phyloP scores from a whole-genome alignment of 2,329 filamentous ascomycete species.

The Phyllosticta citribraziliensis region DNA sequence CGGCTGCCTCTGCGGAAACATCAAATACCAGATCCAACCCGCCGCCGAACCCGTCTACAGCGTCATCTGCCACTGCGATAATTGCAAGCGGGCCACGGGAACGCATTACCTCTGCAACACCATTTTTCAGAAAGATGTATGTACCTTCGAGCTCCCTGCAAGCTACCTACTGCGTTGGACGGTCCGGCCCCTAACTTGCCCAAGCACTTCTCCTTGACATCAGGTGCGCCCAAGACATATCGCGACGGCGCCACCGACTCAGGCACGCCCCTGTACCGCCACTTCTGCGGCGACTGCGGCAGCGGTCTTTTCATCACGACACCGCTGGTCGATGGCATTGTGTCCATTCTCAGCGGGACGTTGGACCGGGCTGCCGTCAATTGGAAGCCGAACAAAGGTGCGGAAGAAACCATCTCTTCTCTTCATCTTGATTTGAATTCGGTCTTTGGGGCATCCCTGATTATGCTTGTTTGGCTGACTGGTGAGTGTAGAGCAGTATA shows the following conservation, averaged over 20 bases:
- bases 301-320: background rate
- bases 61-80: constrained; percentile 7
- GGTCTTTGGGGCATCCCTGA: background rate
- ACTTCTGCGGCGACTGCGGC: constrained; percentile 5
- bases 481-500: background rate
- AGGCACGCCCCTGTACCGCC: background rate
- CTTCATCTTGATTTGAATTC: background rate
- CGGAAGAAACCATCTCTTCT: background rate
- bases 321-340: background rate
- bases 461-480: background rate
- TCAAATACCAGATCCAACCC: background rate
- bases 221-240: background rate
- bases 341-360: background rate
- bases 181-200: background rate
- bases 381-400: constrained; percentile 7
- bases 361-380: background rate
- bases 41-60: constrained; percentile 2
- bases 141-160: background rate
- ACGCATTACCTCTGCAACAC: background rate
- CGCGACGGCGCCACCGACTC: constrained; percentile 2
- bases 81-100: constrained; percentile 3
- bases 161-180: background rate
- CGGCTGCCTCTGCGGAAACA: constrained; percentile 1
- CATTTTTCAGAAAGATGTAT: background rate
- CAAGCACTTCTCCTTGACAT: background rate